These are phyloP conservation scores for Farysia itapuensis DNA, from an alignment of 1,284 basidiomycete genomes.

Conservation along the genomic window DNA sequence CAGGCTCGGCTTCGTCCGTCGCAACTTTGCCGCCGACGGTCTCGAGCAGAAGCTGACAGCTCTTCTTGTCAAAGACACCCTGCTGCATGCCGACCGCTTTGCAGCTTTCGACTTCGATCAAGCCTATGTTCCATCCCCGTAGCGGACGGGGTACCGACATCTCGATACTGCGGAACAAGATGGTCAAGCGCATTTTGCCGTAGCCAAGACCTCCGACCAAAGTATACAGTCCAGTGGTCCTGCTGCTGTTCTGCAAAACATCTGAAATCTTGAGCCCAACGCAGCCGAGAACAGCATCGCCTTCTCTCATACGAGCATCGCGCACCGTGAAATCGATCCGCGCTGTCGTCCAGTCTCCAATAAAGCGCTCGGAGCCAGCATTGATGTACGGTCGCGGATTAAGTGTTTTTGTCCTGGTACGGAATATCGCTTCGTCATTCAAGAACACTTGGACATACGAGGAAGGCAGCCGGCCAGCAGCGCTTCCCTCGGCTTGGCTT, in stretches of 20 bases:
- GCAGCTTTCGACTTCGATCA: conserved; percentile 37
- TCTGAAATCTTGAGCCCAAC: conserved; percentile 42
- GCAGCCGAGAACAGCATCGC: conserved; percentile 49
- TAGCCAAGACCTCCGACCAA: conserved; percentile 47
- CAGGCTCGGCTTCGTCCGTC: conserved; percentile 24
- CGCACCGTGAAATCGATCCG: conserved; percentile 47
- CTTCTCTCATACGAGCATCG: conserved; percentile 48
- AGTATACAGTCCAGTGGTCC: conserved; percentile 40
- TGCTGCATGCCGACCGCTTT: conserved; percentile 27
- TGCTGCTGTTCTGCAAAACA: conserved; percentile 32
- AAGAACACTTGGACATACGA: conserved; percentile 53
- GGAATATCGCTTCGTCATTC: conserved; percentile 54
- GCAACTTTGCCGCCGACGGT: conserved; percentile 41
- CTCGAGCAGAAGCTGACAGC: conserved; percentile 34
- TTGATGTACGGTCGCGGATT: conserved; percentile 54
- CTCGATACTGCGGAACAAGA: conserved; percentile 49
- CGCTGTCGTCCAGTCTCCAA: conserved; percentile 45
- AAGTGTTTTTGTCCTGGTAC: conserved; percentile 47
- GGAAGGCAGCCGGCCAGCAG: conserved; percentile 40
- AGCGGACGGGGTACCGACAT: conserved; percentile 42
- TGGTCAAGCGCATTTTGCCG: conserved; percentile 47
- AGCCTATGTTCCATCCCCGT: conserved; percentile 51
- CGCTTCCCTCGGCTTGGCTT: conserved; percentile 27
- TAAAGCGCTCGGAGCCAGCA: conserved; percentile 46
- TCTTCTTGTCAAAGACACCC: conserved; percentile 33